Evolutionary conservation across 495 filamentous ascomycete genomes (phyloP).

Genomic region (Copromyces sp.): DNA sequence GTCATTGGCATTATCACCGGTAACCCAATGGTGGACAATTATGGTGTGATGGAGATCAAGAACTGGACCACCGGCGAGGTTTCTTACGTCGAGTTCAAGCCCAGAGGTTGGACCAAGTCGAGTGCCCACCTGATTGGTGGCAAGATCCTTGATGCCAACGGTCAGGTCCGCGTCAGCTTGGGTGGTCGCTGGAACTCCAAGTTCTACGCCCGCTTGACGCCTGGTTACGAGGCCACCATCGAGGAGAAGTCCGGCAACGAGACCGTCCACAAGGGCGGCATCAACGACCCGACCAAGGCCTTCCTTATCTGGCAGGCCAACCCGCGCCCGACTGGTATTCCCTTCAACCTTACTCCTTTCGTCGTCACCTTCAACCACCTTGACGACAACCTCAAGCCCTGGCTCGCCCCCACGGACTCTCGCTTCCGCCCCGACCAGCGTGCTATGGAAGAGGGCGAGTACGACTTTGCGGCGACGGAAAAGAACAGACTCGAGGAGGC

Average conservation of each 20-base stretch:
- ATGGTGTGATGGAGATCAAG: slow-evolving; percentile 92
- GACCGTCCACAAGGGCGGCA: slow-evolving; percentile 29
- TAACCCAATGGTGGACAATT: slow-evolving; percentile 94
- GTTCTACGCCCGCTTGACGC: slow-evolving; percentile 86
- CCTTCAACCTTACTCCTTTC: slow-evolving; percentile 96
- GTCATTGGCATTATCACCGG: slow-evolving; percentile 97
- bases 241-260: slow-evolving; percentile 43
- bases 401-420: slow-evolving; percentile 86
- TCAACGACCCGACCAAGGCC: slow-evolving; percentile 52
- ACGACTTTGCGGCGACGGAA: slow-evolving; percentile 83
- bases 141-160: slow-evolving; percentile 65
- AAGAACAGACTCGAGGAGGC: slow-evolving; percentile 95
- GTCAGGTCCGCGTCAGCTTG: slow-evolving; percentile 72
- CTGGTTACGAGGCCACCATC: slow-evolving; percentile 69
- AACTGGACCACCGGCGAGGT: slow-evolving; percentile 92
- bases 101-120: slow-evolving; percentile 86
- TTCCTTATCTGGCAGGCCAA: slow-evolving; percentile 91
- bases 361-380: slow-evolving; percentile 87
- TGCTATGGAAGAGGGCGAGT: slow-evolving; percentile 97
- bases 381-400: slow-evolving; percentile 58
- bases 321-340: slow-evolving; percentile 67
- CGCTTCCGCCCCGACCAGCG: slow-evolving; percentile 85
- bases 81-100: slow-evolving; percentile 88
- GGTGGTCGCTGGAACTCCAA: slow-evolving; percentile 97
- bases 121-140: slow-evolving; percentile 81